These are phyloP conservation scores for Umbelopsis isabellina DNA, from an alignment of 192 early-diverging fungal genomes.

Conservation along the genomic window DNA sequence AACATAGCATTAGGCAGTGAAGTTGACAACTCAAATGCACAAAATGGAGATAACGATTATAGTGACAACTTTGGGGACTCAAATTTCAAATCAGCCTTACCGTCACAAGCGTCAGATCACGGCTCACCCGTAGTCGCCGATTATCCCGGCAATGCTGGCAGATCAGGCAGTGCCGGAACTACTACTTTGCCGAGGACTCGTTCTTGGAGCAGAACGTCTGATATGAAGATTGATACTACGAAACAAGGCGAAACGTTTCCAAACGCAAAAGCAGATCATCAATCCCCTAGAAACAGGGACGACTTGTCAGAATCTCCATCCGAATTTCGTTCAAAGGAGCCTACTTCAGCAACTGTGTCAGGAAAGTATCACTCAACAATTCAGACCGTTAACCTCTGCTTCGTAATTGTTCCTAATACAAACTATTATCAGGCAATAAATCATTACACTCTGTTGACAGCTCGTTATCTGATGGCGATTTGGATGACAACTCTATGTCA, in stretches of 20 bases:
- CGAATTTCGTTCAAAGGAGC: neutral
- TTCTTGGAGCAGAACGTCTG: neutral
- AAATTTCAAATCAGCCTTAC: neutral
- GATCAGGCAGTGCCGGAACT: neutral
- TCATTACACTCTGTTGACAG: slow-evolving; percentile 40
- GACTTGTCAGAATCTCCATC: slow-evolving; percentile 10
- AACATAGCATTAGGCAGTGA: slow-evolving; percentile 40
- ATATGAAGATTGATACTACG: slow-evolving; percentile 9
- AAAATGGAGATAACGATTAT: neutral
- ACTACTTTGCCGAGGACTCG: neutral
- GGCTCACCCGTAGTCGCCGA: neutral
- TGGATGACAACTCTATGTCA: slow-evolving; percentile 26
- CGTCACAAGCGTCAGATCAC: neutral
- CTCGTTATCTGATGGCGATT: slow-evolving; percentile 32
- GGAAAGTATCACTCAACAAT: neutral
- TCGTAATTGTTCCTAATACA: neutral
- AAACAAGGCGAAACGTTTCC: neutral
- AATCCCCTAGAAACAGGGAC: neutral
- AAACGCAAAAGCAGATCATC: neutral
- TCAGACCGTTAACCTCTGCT: neutral
- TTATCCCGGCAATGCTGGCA: neutral
- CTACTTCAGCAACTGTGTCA: neutral
- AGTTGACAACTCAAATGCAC: slow-evolving; percentile 5
- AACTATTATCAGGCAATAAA: neutral
- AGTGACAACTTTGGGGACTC: neutral